Evolutionary conservation across 352 stramenopile species (phyloP), one percentile per base, ranked within the genome.

Genomic region (Pythium coloratum): DNA sequence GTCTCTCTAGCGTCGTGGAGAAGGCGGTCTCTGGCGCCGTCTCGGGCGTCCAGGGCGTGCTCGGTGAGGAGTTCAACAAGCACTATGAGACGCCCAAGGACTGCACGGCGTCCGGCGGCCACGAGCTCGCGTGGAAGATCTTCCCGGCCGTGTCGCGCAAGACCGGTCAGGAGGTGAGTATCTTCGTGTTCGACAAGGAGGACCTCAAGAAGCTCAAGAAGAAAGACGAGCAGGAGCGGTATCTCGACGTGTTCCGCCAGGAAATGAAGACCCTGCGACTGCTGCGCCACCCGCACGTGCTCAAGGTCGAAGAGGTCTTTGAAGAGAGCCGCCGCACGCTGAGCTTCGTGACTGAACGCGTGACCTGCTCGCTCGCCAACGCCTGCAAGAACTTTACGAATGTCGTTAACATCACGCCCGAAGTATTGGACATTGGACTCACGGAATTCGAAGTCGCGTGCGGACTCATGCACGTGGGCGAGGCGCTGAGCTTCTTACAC

Each of bases 271-370:
- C 83, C 59, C 67, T 94, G 54, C 86, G 89, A 0, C 57, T 97
- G 62, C 76, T 96, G 66, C 88, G 90, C 24, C 88, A 97, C 64
- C 89, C 90, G 55, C 84, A 95, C 59, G 88, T 96, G 71, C 82
- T 97, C 62, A 95, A 97, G 66, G 88, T 95, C 49, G 89, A 95
- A 66, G 91, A 97, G 67, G 85, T 96, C 30, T 95, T 92, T 70
- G 91, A 97, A 51, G 90, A 95, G 63, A 92, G 76, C 49, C 80
- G 88, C 18, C 87, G 88, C 59, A 89, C 87, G 58, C 77, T 97
- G 34, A 90, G 86, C 55, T 97, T 97, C 71, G 91, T 97, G 38
- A 97, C 91, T 5, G 91, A 97, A 69, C 88, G 89, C 36, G 78
- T 97, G 51, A 94, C 83, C 24, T 97, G 89, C 71, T 97, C 91